Evolutionary conservation across 83 land plant genomes (phyloP).

Genomic region (Picea mariana): DNA sequence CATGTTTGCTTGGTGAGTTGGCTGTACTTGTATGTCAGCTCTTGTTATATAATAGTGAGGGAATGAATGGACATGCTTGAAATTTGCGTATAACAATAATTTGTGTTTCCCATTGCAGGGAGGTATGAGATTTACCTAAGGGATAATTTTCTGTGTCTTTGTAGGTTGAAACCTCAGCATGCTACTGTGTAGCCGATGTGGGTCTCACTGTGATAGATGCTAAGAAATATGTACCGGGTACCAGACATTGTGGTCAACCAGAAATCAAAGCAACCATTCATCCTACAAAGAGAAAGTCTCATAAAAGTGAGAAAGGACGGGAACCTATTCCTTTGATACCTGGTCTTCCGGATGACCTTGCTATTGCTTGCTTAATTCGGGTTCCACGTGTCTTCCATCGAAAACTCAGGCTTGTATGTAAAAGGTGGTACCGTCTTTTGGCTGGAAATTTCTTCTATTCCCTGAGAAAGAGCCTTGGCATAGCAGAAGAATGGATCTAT

Average conservation of each 20-base stretch:
- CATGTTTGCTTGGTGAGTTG: too few relatives aligned
- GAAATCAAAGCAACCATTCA: conserved; percentile 17
- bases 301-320: conserved; percentile 29
- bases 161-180: conserved; percentile 19
- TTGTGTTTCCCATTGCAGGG: too few relatives aligned
- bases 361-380: conserved; percentile 54
- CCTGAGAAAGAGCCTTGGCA: conserved; percentile 44
- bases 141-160: too few relatives aligned
- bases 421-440: conserved; percentile 51
- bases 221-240: conserved; percentile 19
- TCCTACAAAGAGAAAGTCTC: conserved; percentile 8
- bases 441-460: conserved; percentile 49
- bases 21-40: too few relatives aligned
- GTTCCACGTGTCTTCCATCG: conserved; percentile 50
- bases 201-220: conserved; percentile 20
- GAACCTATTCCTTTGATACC: conserved; percentile 38
- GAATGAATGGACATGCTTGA: too few relatives aligned
- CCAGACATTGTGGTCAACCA: conserved; percentile 18
- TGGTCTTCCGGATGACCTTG: conserved; percentile 58
- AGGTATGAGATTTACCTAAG: too few relatives aligned
- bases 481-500: conserved; percentile 63
- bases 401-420: conserved; percentile 45
- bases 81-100: too few relatives aligned
- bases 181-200: conserved; percentile 22
- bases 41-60: too few relatives aligned